These are phyloP conservation scores for Abrus precatorius DNA, from an alignment of 306 rosid species.

Conservation along the genomic window DNA sequence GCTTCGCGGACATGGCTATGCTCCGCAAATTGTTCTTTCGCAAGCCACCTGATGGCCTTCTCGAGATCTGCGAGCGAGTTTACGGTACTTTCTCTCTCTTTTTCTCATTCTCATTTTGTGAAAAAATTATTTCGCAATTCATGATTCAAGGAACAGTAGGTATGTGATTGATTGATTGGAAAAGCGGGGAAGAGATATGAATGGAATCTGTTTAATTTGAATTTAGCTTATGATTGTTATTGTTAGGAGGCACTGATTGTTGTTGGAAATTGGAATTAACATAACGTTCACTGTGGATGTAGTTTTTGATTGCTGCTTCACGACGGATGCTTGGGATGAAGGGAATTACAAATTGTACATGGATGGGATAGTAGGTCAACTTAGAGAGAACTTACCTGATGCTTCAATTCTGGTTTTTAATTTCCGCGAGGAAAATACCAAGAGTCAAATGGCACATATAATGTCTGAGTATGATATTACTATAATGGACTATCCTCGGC, in stretches of 20 bases:
- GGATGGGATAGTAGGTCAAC: constrained; percentile 68
- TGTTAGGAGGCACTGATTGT: constrained; percentile 35
- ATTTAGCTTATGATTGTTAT: constrained; percentile 13
- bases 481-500: constrained; percentile 93
- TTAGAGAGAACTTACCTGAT: constrained; percentile 72
- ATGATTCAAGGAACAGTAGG: constrained; percentile 28
- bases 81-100: constrained; percentile 64
- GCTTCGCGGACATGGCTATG: constrained; percentile 67
- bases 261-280: constrained; percentile 6
- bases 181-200: constrained; percentile 29
- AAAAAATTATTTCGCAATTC: constrained; percentile 6
- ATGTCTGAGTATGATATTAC: constrained; percentile 85
- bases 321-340: constrained; percentile 81
- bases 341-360: constrained; percentile 73
- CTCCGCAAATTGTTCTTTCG: constrained; percentile 90
- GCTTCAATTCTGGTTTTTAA: constrained; percentile 82
- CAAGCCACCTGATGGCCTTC: constrained; percentile 91
- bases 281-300: constrained; percentile 31
- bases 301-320: constrained; percentile 95
- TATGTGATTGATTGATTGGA: constrained; percentile 44
- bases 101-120: constrained; percentile 24
- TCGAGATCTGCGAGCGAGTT: constrained; percentile 90
- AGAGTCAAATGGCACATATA: constrained; percentile 66
- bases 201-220: constrained; percentile 14
- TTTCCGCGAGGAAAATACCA: constrained; percentile 68